Conservation (phyloP, 805 yeast genomes). For the Yamadazyma scolyti region DNA sequence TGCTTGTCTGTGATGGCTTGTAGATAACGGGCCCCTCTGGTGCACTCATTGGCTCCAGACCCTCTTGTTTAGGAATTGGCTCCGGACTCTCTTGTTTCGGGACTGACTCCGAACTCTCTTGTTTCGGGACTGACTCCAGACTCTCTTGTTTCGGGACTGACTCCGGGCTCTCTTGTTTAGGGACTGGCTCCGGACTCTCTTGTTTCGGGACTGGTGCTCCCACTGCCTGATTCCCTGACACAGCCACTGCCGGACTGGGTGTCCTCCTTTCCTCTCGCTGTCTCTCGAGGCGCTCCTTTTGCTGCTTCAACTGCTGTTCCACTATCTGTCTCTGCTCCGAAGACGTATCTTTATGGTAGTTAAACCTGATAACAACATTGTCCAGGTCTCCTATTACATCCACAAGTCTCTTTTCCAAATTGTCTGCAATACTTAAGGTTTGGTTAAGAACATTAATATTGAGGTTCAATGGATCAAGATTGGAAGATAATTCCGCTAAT, state of each 20-base stretch:
- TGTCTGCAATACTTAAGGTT: constrained; percentile 1
- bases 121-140: no score
- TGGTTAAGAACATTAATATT: constrained; percentile 1
- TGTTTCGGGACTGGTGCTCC: not conserved
- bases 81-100: constrained; percentile 9
- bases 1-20: constrained; percentile 8
- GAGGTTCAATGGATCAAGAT: no score
- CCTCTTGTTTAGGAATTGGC: constrained; percentile 10
- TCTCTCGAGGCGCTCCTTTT: constrained; percentile 9
- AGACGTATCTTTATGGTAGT: constrained; percentile 12
- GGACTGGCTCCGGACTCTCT: no score
- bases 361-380: constrained; percentile 24
- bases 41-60: not conserved
- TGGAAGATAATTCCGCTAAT: constrained; percentile 3
- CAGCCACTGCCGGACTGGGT: not conserved
- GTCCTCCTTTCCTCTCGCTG: not conserved
- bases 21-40: constrained; percentile 4
- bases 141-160: no score
- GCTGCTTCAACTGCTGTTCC: constrained; percentile 15
- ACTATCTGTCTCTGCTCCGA: constrained; percentile 20
- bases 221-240: not conserved
- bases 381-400: constrained; percentile 17
- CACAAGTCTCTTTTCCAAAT: constrained; percentile 1
- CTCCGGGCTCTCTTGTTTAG: no score
- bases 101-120: constrained; percentile 1